Percentiles rank a stretch among this genome's conserved stretches.
These are phyloP conservation scores for Neltuma alba DNA, from an alignment of 306 rosid genomes.

Conservation along the genomic window DNA sequence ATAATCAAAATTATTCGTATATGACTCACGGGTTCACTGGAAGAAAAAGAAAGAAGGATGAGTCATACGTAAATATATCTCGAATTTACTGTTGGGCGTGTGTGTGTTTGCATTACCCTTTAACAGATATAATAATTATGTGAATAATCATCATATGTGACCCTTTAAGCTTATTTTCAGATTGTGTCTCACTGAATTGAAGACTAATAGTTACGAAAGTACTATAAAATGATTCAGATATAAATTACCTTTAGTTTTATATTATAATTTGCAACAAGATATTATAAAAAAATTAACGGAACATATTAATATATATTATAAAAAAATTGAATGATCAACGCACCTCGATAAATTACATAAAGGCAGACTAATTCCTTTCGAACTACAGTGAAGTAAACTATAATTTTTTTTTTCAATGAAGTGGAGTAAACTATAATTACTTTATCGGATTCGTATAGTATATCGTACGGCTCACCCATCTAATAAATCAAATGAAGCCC, in stretches of 20 bases:
- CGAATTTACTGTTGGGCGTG: not conserved
- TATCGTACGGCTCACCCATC: not conserved
- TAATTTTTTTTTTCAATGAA: not conserved
- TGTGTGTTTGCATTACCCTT: not conserved
- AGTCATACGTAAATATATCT: too few species aligned
- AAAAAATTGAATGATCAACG: not conserved
- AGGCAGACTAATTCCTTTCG: not conserved
- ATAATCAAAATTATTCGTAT: too few species aligned
- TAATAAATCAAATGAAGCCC: not conserved
- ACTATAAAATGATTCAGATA: not conserved
- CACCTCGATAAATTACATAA: not conserved
- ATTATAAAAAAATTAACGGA: too few species aligned
- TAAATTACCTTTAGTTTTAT: too few species aligned
- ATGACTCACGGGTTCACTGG: too few species aligned
- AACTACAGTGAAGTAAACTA: not conserved
- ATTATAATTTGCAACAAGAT: too few species aligned
- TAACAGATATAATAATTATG: not conserved
- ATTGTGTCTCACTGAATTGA: not conserved
- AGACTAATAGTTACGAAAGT: not conserved
- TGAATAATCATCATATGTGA: not conserved
- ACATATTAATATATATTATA: not conserved
- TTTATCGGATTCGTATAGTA: not conserved
- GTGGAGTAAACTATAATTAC: not conserved
- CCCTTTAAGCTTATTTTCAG: not conserved
- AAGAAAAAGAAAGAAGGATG: too few species aligned